Base-by-base conservation (phyloP, 345 rosid species). In the Cochlearia excelsa region DNA sequence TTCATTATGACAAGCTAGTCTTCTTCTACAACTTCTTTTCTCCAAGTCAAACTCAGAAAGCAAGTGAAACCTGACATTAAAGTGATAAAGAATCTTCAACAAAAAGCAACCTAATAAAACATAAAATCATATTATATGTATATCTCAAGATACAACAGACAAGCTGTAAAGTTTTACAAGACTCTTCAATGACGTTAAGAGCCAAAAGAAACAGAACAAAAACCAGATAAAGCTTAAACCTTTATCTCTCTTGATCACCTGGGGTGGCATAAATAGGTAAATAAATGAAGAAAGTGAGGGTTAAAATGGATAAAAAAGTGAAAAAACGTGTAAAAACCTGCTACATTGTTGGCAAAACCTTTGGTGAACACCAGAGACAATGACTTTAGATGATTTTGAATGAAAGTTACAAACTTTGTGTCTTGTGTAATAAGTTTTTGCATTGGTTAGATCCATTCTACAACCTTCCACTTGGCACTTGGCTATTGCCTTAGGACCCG, bases 271-370 rank as follows among this genome's bases (percentile, higher is more conserved):
- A 55, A 43, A 38, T 0, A 8, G 30, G 60, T 68, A 51, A 35
- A 34, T 43, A 45, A 45, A 51, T 0, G 23, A 16, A 16, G 23
- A 16, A 16, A 34, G 37, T 34, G 37, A 59, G 9, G 7, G 33
- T 16, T 9, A 47, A 33, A 30, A 62, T n/a, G 26, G 46, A 2
- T 6, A 39, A 9, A 23, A 4, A 26, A 5, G 11, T 27, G 26
- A 56, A n/a, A 26, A 5, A 23, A 26, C 10, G 1, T 34, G 48
- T 34, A 44, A 9, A 70, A 61, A 92, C 99, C 97, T 87, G 84
- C 99, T 93, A 57, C 99, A 93, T 81, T 93, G 99, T 50, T 93
- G 98, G 70, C 98, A 91, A 69, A 91, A 91, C 74, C 99, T 81
- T 79, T 88, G 97, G 68, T 76, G 78, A 59, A 89, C 73, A 57